Evolutionary conservation across 371 early-diverging fungal species (phyloP), one percentile per base, ranked within the genome.

Genomic region (Mucor lusitanicus): DNA sequence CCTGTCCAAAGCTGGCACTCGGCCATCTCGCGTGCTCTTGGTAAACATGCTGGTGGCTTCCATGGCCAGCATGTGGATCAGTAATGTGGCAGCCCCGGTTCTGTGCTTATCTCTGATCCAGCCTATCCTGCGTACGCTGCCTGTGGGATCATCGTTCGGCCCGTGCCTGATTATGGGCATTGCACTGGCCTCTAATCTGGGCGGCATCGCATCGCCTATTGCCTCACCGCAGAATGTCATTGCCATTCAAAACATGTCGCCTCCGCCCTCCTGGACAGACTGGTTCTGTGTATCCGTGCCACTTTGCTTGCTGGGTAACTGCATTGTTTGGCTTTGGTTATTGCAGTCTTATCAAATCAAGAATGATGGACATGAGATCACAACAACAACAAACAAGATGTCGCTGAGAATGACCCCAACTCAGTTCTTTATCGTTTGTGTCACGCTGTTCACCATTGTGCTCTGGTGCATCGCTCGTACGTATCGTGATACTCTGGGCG

Each of bases 31-130:
- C 12, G 96, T 98, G 3, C 77, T 98, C 13, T 80, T 98, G 37
- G 94, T 95, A 28, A 94, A 92, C 66, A 97, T 98, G 97, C 79
- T 95, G 57, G 95, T 98, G 2, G 95, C 96, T 19, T 95, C 97
- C 1, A 85, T 98, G 71, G 92, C 94, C 4, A 93, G 94, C 80
- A 97, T 97, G 97, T 97, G 95, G 97, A 97, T 98, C 71, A 90
- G 90, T 59, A 98, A 98, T 72, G 99, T 98, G 5, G 99, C 99
- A 5, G 97, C 99, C 0, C 99, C 99, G 15, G 97, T 97, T 11
- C 85, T 98, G 25, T 98, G 99, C 80, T 96, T 97, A 70, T 95
- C 96, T 30, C 77, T 98, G 65, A 93, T 97, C 59, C 89, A 90
- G 86, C 91, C 94, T 8, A 91, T 94, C 54, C 75, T 94, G 48